phyloP scores from a whole-genome alignment of 768 basidiomycete species.

The Amanita brunnescens region DNA sequence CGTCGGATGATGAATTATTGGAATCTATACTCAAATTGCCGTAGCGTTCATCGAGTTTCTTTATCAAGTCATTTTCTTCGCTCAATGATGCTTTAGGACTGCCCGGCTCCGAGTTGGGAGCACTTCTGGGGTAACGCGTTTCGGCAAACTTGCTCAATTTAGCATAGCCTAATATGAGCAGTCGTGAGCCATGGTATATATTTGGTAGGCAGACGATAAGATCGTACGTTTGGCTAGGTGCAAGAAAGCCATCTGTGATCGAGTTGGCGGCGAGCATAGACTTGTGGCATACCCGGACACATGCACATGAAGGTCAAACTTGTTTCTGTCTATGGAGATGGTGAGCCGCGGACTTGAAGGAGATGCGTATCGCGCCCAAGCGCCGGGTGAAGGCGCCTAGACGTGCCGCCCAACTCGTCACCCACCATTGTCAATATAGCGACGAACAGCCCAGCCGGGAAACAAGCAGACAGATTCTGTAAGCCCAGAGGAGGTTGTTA shows the following conservation, averaged over 20 bases:
- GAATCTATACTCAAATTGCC: constrained; percentile 18
- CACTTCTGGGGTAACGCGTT: constrained; percentile 8
- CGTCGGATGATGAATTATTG: constrained; percentile 5
- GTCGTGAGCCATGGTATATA: background rate
- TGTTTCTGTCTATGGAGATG: constrained; percentile 13
- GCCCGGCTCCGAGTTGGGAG: background rate
- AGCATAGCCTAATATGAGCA: constrained; percentile 51
- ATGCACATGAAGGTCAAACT: constrained; percentile 66
- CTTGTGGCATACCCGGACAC: constrained; percentile 72
- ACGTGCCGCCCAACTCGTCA: background rate
- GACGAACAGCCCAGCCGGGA: constrained; percentile 72
- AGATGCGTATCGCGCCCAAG: background rate
- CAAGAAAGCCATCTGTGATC: constrained; percentile 72
- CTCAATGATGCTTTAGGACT: constrained; percentile 26
- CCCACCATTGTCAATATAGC: constrained; percentile 24
- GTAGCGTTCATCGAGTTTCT: constrained; percentile 48
- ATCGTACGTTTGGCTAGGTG: constrained; percentile 63
- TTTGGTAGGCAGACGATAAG: background rate
- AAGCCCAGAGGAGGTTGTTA: background rate
- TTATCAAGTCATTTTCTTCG: constrained; percentile 50
- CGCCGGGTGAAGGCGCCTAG: background rate
- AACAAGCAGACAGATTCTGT: constrained; percentile 52
- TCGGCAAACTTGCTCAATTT: constrained; percentile 53
- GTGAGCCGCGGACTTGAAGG: background rate
- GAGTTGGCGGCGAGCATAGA: constrained; percentile 47